A percentile compares a stretch with the other conserved stretches of the same genome.
Evolutionary conservation across 2,329 filamentous ascomycete species (phyloP).

Genomic region (Rugonectria rugulosa): DNA sequence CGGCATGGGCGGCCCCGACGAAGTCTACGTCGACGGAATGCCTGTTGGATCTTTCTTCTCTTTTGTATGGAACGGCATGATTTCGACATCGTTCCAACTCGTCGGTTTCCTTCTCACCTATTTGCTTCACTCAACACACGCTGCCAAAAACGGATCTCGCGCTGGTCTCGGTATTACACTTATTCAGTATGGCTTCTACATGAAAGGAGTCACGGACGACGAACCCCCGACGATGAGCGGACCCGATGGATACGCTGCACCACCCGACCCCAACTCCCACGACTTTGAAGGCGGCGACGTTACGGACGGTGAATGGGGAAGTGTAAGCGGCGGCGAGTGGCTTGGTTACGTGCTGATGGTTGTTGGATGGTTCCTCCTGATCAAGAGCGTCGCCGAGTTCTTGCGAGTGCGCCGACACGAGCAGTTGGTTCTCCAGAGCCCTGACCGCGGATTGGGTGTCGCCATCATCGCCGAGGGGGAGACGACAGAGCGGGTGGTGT

Average conservation of each 20-base stretch:
- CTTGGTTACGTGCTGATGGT: constrained; percentile 94
- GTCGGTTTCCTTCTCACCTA: constrained; percentile 98
- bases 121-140: constrained; percentile 95
- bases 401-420: constrained; percentile 88
- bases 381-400: constrained; percentile 92
- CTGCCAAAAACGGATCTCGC: constrained; percentile 95
- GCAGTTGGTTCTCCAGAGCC: constrained; percentile 90
- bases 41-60: constrained; percentile 88
- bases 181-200: constrained; percentile 96
- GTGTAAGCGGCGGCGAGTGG: constrained; percentile 82
- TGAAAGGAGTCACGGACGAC: constrained; percentile 70
- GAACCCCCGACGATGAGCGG: constrained; percentile 55
- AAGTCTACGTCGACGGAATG: constrained; percentile 96
- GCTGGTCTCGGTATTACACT: constrained; percentile 94
- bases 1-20: constrained; percentile 86
- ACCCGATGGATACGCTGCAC: constrained; percentile 70
- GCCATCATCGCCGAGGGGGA: constrained; percentile 90
- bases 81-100: constrained; percentile 96
- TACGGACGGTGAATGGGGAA: constrained; percentile 52
- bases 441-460: constrained; percentile 83
- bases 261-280: constrained; percentile 88
- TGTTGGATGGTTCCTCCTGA: constrained; percentile 96
- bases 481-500: constrained; percentile 78
- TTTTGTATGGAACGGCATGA: constrained; percentile 93
- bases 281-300: constrained; percentile 82